Evolutionary conservation across 371 early-diverging fungal genomes (phyloP), one percentile per base, ranked within the genome.

Genomic region (Apophysomyces ossiformis): DNA sequence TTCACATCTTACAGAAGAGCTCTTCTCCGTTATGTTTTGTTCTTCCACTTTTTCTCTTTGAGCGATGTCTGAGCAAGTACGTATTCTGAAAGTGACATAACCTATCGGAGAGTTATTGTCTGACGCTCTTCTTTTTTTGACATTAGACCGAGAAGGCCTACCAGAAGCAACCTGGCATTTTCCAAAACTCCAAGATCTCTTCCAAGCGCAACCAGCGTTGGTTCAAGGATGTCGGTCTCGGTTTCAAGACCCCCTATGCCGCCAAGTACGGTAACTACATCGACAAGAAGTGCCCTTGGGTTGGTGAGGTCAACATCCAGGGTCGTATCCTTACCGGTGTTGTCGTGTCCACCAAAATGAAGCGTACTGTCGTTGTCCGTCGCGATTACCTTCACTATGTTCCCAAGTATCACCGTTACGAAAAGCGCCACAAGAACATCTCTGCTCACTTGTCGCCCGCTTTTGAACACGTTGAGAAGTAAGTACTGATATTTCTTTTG

Each of bases 281-380:
- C 66, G 99, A 99, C 86, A 99, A 98, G 89, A 99, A 99, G 91
- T 99, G 99, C 89, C 99, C 99, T 73, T 99, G 99, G 94, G 97
- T 98, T 70, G 93, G 97, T 72, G 89, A 95, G 79, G 95, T 99
- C 77, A 91, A 90, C 78, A 96, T 99, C 79, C 95, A 97, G 79
- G 99, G 99, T 71, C 94, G 96, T 83, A 96, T 99, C 82, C 86
- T 99, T 64, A 91, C 93, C 62, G 99, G 99, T 70, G 90, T 90
- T 69, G 97, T 99, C 71, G 84, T 91, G 68, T 95, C 95, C 73
- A 94, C 90, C 90, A 99, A 99, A 90, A 98, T 99, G 95, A 96
- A 95, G 88, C 92, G 96, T 79, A 99, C 99, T 75, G 86, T 98
- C 84, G 89, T 98, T 77, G 89, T 99, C 79, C 93, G 97, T 73